A percentile compares a stretch with the other conserved stretches of the same genome.
Conservation (phyloP, 2,329 filamentous ascomycete genomes). For the Botrytis fabae region DNA sequence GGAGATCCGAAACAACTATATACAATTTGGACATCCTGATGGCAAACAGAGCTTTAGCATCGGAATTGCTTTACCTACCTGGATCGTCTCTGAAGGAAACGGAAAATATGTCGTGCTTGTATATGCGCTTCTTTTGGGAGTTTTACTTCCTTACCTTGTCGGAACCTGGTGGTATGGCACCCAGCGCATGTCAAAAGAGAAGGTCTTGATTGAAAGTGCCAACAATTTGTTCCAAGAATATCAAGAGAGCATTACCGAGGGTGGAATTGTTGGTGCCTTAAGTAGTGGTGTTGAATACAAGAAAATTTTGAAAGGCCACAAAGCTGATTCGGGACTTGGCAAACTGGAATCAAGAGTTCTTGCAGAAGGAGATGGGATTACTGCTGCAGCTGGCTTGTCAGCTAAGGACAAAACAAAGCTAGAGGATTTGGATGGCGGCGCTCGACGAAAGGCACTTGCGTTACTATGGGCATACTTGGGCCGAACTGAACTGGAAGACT, state of each 20-base stretch:
- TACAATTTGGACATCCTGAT: constrained; percentile 93
- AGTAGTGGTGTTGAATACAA: constrained; percentile 87
- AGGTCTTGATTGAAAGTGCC: constrained; percentile 87
- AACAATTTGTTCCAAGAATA: constrained; percentile 95
- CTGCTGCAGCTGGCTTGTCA: constrained; percentile 60
- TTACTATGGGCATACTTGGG: constrained; percentile 95
- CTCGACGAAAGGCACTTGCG: constrained; percentile 81
- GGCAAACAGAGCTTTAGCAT: constrained; percentile 99
- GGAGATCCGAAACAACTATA: constrained; percentile 94
- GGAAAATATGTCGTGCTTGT: constrained; percentile 93
- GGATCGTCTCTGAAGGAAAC: constrained; percentile 89
- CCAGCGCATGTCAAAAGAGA: constrained; percentile 89
- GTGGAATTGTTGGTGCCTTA: constrained; percentile 75
- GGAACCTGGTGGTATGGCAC: constrained; percentile 99
- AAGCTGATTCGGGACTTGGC: constrained; percentile 75
- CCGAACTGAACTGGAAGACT: constrained; percentile 80
- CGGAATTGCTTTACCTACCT: constrained; percentile 90
- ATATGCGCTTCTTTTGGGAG: constrained; percentile 84
- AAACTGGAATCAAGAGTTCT: constrained; percentile 82
- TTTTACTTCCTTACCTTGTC: constrained; percentile 87
- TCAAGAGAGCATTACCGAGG: constrained; percentile 77
- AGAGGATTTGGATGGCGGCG: constrained; percentile 75
- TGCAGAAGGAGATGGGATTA: constrained; percentile 55
- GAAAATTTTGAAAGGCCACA: constrained; percentile 71
- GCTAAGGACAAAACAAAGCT: constrained; percentile 75